Evolutionary conservation across 2,329 filamentous ascomycete genomes (phyloP), one percentile per base, ranked within the genome.

Genomic region (Xylariaceae sp.): DNA sequence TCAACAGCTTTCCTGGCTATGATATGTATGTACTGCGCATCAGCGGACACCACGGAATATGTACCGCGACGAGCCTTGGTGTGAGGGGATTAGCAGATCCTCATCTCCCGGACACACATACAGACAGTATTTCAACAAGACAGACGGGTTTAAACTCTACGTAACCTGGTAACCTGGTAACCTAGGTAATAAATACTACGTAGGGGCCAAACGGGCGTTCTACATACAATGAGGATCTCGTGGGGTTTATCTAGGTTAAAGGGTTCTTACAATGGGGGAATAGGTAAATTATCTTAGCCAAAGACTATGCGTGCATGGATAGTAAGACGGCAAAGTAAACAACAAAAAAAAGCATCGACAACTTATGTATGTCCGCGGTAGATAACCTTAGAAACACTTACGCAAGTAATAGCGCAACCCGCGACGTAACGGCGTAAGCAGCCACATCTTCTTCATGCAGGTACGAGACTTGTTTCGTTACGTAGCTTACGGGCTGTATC

Each of bases 81-180:
- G 3, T 58, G 52, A 55, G 50, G 57, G 46, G 20, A 42, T n/a
- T 20, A 20, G 60, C 40, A 56, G 60, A 62, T 62, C 60, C n/a
- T 62, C 52, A 62, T 62, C 57, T 62, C 57, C 57, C 54, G 50
- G 40, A 19, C 23, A 26, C 4, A 18, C n/a, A 52, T 42, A 19
- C 23, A 26, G 23, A 18, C n/a, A n/a, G n/a, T n/a, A n/a, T 29
- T 48, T 51, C 57, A 43, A 50, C 49, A 40, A 44, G 49, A 42
- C 20, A 49, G 20, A 18, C 18, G 18, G 19, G 29, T 42, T 50
- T 37, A 56, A 60, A 48, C 49, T 56, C 57, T 56, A 26, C 23
- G 23, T 26, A 26, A 9, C 4, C 23, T 4, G n/a, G n/a, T n/a
- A n/a, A n/a, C n/a, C n/a, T n/a, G n/a, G n/a, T n/a, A n/a, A n/a